Evolutionary conservation across 1,284 basidiomycete genomes (phyloP).

Genomic region (Anthracocystis walkeri): DNA sequence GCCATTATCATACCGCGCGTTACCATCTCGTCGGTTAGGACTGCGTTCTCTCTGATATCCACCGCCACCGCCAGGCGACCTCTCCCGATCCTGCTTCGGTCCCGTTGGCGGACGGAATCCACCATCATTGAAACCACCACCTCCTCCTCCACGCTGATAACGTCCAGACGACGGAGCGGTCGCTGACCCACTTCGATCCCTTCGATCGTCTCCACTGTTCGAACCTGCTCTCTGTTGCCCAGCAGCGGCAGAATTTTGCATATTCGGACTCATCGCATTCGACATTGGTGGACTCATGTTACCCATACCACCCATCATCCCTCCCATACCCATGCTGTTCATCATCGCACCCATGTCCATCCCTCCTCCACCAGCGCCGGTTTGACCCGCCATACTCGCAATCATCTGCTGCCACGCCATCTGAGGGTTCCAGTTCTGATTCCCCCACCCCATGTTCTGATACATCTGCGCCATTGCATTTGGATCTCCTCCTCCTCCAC

Average conservation of each 20-base stretch:
- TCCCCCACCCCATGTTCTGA: slow-evolving; percentile 72
- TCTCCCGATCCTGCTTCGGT: slow-evolving; percentile 18
- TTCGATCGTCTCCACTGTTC: slow-evolving; percentile 10
- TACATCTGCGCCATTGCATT: slow-evolving; percentile 74
- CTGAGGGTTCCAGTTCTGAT: slow-evolving; percentile 64
- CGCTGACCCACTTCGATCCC: slow-evolving; percentile 8
- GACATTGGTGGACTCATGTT: slow-evolving; percentile 36
- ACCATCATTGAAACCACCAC: slow-evolving; percentile 8
- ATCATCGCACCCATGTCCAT: slow-evolving; percentile 72
- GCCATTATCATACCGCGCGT: slow-evolving; percentile 30
- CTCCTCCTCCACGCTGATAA: slow-evolving; percentile 20
- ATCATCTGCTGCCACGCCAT: slow-evolving; percentile 68
- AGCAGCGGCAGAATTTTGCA: slow-evolving; percentile 22
- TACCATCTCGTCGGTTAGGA: slow-evolving; percentile 17
- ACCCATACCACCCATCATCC: slow-evolving; percentile 60
- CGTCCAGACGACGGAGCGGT: background rate
- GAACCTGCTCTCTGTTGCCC: slow-evolving; percentile 16
- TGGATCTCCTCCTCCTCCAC: slow-evolving; percentile 68
- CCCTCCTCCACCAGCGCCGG: slow-evolving; percentile 47
- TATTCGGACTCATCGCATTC: slow-evolving; percentile 47
- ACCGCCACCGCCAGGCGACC: slow-evolving; percentile 21
- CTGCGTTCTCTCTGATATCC: slow-evolving; percentile 35
- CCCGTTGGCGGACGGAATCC: slow-evolving; percentile 2
- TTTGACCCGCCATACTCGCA: slow-evolving; percentile 44
- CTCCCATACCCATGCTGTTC: slow-evolving; percentile 71